Base-by-base conservation (phyloP, 805 yeast genomes). In the Spathaspora passalidarum region DNA sequence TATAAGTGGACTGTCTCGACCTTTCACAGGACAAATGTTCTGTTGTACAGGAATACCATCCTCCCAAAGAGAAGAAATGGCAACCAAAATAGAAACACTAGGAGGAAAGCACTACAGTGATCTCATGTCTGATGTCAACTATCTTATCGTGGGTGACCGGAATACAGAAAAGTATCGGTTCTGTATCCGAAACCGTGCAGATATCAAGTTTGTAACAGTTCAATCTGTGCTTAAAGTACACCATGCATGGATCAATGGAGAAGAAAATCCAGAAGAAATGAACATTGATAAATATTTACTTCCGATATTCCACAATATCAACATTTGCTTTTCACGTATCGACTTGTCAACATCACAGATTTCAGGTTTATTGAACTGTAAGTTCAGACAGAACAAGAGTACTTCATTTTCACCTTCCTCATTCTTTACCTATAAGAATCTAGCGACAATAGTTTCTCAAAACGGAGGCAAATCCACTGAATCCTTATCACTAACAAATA, bases 81-180 rank as follows among this genome's bases (percentile, higher is more conserved):
- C 75, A 2, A 58, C 63, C 8, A 75, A 74, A 56, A 72, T 84
- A 46, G 59, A 64, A 21, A 65, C 73, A 7, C 68, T 85, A 60
- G 92, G 91, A 6, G 91, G 90, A 1, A 56, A 54, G 8, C 78
- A 73, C 52, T 71, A 75, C 47, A 72, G 72, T 36, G 84, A 84
- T 55, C 62, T 85, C 52, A 80, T 83, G 69, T 76, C 81, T 40
- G 82, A 81, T 57, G 83, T 80, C 2, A 73, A 76, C 44, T 77
- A 78, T 35, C 61, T 86, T 20, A 69, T 86, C 4, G 82, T 84
- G 23, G 89, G 88, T 1, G 72, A 71, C 35, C 65, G 77, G 22
- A 65, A 72, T 46, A 80, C 86, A 0, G 82, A 78, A 21, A 82
- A 82, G 57, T 80, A 74, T 59, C 63, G 63, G 42, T 82, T 70